Base-by-base conservation (phyloP, 2,329 filamentous ascomycete species). In the Fusarium sp. region DNA sequence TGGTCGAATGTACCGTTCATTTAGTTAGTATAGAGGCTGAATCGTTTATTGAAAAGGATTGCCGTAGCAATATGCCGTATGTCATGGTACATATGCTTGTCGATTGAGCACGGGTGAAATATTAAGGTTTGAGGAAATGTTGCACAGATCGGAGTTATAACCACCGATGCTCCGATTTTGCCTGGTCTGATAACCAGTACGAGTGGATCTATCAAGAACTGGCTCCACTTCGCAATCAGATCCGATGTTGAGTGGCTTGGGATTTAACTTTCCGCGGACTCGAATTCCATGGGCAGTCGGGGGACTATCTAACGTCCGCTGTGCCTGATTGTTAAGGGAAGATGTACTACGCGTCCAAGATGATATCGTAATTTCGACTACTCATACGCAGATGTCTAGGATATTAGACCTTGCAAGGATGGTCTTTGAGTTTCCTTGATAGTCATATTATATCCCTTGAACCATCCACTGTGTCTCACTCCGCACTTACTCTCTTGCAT, bases 251-350 rank as follows among this genome's bases (percentile, higher is more conserved):
- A 49, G 47, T n/a, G 4, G 14, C 44, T 20, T 14, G 6, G 8
- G 42, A 26, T 48, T 33, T 49, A 3, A 33, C 47, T 49, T 49
- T 49, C 47, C 47, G 47, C 47, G 47, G 47, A 18, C 15, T 49
- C 22, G 7, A 18, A 49, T 22, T 10, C 28, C 47, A 24, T 33
- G 47, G 47, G 13, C 11, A 47, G 3, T 28, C 28, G 18, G 44
- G 44, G 5, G 22, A n/a, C 10, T 3, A 3, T n/a, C 47, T 12
- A 22, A 3, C 15, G 2, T 13, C 47, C 15, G 20, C 28, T 3
- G 15, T n/a, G 15, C 28, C 22, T 0, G 1, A 2, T 49, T 49
- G 28, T 13, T n/a, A n/a, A 7, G 18, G 6, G 18, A 49, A 5
- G 22, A 9, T 33, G 15, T 49, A n/a, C 28, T 33, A n/a, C 28